These are phyloP conservation scores for Thielaviopsis euricoi DNA, from an alignment of 2,329 filamentous ascomycete species.

Conservation along the genomic window DNA sequence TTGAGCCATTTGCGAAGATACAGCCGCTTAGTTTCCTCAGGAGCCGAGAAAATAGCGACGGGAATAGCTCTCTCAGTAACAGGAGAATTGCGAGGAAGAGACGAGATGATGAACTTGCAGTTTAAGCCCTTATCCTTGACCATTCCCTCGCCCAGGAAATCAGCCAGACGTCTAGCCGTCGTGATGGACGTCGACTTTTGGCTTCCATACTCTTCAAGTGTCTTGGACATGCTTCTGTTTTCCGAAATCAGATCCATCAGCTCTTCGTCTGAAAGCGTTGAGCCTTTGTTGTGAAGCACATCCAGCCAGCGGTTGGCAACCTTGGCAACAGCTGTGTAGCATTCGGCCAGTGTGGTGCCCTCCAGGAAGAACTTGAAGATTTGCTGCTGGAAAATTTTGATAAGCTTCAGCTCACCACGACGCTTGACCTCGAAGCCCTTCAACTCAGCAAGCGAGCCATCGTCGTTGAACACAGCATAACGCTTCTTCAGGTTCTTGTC, in stretches of 20 bases:
- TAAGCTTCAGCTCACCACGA: constrained; percentile 92
- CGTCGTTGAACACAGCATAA: constrained; percentile 97
- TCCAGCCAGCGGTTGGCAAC: constrained; percentile 96
- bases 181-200: constrained; percentile 99
- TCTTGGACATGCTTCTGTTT: constrained; percentile 96
- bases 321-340: constrained; percentile 79
- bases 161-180: constrained; percentile 81
- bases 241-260: constrained; percentile 99
- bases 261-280: constrained; percentile 86
- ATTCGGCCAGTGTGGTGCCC: constrained; percentile 71
- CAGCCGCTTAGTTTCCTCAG: constrained; percentile 69
- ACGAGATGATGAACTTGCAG: constrained; percentile 98
- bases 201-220: constrained; percentile 81
- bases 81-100: constrained; percentile 69
- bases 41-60: constrained; percentile 92
- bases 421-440: constrained; percentile 98
- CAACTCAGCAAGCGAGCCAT: constrained; percentile 83
- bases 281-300: constrained; percentile 74
- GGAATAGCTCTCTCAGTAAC: constrained; percentile 91
- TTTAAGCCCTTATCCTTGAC: constrained; percentile 97
- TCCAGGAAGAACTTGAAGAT: constrained; percentile 99
- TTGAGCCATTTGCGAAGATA: constrained; percentile 93
- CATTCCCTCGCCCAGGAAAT: constrained; percentile 97
- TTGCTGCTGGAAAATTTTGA: constrained; percentile 98
- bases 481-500: constrained; percentile 99